Base-by-base conservation (phyloP, 768 basidiomycete species). In the Russula foetens region DNA sequence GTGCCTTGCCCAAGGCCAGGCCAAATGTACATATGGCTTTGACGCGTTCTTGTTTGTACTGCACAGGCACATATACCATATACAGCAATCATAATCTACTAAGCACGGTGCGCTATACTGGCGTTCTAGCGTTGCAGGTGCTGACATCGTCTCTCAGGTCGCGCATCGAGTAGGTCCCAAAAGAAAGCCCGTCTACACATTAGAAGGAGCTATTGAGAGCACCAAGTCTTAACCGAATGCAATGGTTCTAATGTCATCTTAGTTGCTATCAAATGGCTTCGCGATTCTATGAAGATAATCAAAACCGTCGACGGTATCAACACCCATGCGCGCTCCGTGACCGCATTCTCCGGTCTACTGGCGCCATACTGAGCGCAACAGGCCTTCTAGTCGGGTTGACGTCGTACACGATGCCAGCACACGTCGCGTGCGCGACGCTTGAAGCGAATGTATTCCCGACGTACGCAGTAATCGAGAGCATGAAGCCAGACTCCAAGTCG, bases 391-490 rank as follows among this genome's bases (percentile, higher is more conserved):
- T 97, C 60, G 92, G 89, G 17, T 73, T 96, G 51, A 86, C 92
- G 14, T 84, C 89, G 51, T 93, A 90, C 74, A 96, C 94, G 38
- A 95, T 85, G 50, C 90, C 91, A 2, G 84, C 88, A 12, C 96
- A 99, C 73, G 90, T 99, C 65, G 91, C 90, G 14, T 88, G 95
- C 23, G 97, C 97, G 24, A 92, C 94, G 7, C 81, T 98, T 53
- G 97, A 98, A 73, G 95, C 97, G 24, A 96, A 90, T 60, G 94
- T 92, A 15, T 98, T 87, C 78, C 95, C 98, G 74, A 97, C 96
- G 14, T 84, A 90, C 59, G 97, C 92, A 9, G 91, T 99, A 66
- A 81, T 98, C 50, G 93, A 98, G 71, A 88, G 90, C 69, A 99
- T 99, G 89, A 86, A 90, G 71, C 76, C 89, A 56, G 96, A 99